phyloP scores from a whole-genome alignment of 768 basidiomycete species.

The Boletellus sp. region DNA sequence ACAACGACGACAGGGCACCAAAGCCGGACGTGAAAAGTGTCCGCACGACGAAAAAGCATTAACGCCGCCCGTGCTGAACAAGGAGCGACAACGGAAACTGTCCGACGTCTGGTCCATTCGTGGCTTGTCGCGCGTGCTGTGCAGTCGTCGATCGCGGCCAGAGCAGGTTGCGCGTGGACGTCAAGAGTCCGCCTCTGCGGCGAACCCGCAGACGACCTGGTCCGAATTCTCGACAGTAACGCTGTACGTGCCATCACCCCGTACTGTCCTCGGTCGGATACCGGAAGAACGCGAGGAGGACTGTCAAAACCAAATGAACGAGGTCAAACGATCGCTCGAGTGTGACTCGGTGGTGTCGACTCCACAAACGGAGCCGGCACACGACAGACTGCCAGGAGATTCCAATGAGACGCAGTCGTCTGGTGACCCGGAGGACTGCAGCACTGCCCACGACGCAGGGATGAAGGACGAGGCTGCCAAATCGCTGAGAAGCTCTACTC shows the following conservation, averaged over 20 bases:
- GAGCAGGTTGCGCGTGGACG: not conserved
- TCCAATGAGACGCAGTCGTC: not conserved
- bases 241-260: conserved; percentile 18
- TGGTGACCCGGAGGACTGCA: conserved; percentile 1
- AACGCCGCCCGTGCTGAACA: conserved; percentile 6
- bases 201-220: conserved; percentile 26
- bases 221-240: conserved; percentile 25
- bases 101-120: conserved; percentile 21
- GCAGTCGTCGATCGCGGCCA: conserved; percentile 4
- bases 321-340: conserved; percentile 8
- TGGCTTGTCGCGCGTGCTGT: conserved; percentile 13
- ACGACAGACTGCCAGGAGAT: not conserved
- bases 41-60: conserved; percentile 13
- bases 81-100: conserved; percentile 14
- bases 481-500: conserved; percentile 18
- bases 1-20: conserved; percentile 1
- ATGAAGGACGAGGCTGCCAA: conserved; percentile 15
- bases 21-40: conserved; percentile 3
- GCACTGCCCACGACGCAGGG: not conserved
- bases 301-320: conserved; percentile 17
- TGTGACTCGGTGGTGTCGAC: conserved; percentile 3
- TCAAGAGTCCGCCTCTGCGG: not conserved
- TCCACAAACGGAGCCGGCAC: not conserved
- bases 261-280: conserved; percentile 23
- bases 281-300: conserved; percentile 30